Evolutionary conservation across 192 early-diverging fungal species (phyloP), one percentile per base, ranked within the genome.

Genomic region (Entomortierella lignicola): DNA sequence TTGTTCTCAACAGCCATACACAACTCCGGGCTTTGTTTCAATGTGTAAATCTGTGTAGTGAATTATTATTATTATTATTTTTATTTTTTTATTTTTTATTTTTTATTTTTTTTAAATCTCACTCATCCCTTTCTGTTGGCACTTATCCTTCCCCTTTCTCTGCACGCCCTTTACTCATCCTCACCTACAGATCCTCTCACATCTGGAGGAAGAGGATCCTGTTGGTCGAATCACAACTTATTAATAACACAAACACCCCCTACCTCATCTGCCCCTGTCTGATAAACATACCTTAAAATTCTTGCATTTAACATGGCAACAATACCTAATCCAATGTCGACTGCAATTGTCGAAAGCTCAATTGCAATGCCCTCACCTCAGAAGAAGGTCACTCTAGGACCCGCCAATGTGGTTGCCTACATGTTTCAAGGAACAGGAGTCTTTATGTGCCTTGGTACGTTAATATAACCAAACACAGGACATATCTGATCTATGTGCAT

Each of bases 371-470:
- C 65, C 50, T 43, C 41, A 7, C 43, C 54, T 8, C 74, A 59
- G 29, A 69, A 69, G 55, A 77, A 77, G 55, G 74, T 77, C 32
- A 77, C 74, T 10, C 31, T 77, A 0, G 66, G 74, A 25, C 74
- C 74, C 1, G 66, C 66, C 39, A 77, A 64, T 47, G 74, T 77
- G 12, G 31, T 77, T 8, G 74, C 74, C 54, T 77, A 77, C 66
- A 77, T 77, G 74, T 59, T 77, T 30, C 74, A 77, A 39, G 74
- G 74, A 31, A 77, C 74, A 0, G 66, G 66, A 10, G 74, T 69
- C 61, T 63, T 77, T n/a, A 77, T 77, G 74, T 77, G 74, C 56
- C 74, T 77, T 51, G 74, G 74, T 77, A 77, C 26, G 54, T 31
- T 32, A n/a, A n/a, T n/a, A n/a, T n/a, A n/a, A n/a, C n/a, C n/a